These are phyloP conservation scores for Hypoxylon sp. DNA, from an alignment of 2,329 filamentous ascomycete species.

Conservation along the genomic window DNA sequence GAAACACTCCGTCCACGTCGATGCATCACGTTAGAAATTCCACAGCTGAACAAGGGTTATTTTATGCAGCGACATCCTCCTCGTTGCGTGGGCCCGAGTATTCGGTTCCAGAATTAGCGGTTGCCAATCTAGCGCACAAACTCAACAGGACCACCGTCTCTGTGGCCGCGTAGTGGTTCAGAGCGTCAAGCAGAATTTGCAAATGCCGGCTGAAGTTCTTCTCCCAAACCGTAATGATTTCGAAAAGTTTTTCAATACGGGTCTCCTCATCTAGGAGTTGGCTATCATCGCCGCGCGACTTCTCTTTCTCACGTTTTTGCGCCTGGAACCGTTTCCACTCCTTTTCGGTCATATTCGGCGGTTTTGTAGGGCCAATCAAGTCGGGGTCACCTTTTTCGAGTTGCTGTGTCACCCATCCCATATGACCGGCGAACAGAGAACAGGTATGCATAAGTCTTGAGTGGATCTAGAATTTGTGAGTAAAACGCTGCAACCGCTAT, in stretches of 20 bases:
- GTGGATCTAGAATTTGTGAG: slow-evolving; percentile 78
- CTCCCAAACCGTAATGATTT: slow-evolving; percentile 92
- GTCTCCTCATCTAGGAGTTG: slow-evolving; percentile 59
- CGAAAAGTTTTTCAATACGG: slow-evolving; percentile 82
- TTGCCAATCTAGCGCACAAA: slow-evolving; percentile 85
- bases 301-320: slow-evolving; percentile 62
- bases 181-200: slow-evolving; percentile 91
- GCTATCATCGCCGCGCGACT: slow-evolving; percentile 55
- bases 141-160: slow-evolving; percentile 96
- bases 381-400: slow-evolving; percentile 88
- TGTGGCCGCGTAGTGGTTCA: slow-evolving; percentile 97
- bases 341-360: slow-evolving; percentile 71
- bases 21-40: slow-evolving; percentile 18
- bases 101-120: slow-evolving; percentile 82
- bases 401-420: slow-evolving; percentile 86
- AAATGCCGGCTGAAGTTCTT: slow-evolving; percentile 92
- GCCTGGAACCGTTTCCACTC: slow-evolving; percentile 73
- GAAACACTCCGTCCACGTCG: slow-evolving; percentile 8
- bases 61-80: slow-evolving; percentile 62
- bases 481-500: slow-evolving; percentile 25
- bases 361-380: slow-evolving; percentile 71
- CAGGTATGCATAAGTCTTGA: slow-evolving; percentile 97
- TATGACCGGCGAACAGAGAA: slow-evolving; percentile 93
- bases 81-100: slow-evolving; percentile 73
- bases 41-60: background rate